These are phyloP conservation scores for Aristolochia contorta DNA, from an alignment of 164 flowering plant genomes.

Conservation along the genomic window DNA sequence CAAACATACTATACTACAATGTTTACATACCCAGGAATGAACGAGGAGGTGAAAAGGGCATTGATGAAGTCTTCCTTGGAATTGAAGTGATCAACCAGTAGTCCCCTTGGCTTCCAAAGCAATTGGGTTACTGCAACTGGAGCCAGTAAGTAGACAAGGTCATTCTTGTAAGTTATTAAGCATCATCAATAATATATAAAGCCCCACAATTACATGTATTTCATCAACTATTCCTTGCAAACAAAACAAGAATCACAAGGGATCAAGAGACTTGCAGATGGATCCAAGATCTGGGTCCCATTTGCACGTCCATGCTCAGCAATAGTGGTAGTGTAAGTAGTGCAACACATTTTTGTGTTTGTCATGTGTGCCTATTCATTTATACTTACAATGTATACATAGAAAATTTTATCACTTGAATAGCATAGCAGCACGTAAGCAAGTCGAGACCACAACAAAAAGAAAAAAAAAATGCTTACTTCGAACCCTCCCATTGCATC, in stretches of 20 bases:
- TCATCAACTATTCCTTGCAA: neutral
- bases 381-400: too few relatives aligned
- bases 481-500: conserved; percentile 88
- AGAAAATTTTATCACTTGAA: too few relatives aligned
- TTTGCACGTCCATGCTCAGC: too few relatives aligned
- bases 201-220: too few relatives aligned
- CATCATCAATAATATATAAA: too few relatives aligned
- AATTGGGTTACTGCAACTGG: conserved; percentile 92
- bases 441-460: neutral
- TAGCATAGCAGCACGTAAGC: neutral
- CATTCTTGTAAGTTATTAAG: too few relatives aligned
- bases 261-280: too few relatives aligned
- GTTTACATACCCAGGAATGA: conserved; percentile 74
- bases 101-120: conserved; percentile 81
- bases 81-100: conserved; percentile 88
- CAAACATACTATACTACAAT: neutral
- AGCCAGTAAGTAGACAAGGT: conserved; percentile 6
- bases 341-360: too few relatives aligned
- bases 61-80: conserved; percentile 88
- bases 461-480: conserved; percentile 37
- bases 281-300: too few relatives aligned
- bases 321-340: too few relatives aligned
- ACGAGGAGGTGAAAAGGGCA: conserved; percentile 88
- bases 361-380: too few relatives aligned
- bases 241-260: too few relatives aligned